Evolutionary conservation across 495 filamentous ascomycete species (phyloP).

Genomic region (Penicillium goetzii): DNA sequence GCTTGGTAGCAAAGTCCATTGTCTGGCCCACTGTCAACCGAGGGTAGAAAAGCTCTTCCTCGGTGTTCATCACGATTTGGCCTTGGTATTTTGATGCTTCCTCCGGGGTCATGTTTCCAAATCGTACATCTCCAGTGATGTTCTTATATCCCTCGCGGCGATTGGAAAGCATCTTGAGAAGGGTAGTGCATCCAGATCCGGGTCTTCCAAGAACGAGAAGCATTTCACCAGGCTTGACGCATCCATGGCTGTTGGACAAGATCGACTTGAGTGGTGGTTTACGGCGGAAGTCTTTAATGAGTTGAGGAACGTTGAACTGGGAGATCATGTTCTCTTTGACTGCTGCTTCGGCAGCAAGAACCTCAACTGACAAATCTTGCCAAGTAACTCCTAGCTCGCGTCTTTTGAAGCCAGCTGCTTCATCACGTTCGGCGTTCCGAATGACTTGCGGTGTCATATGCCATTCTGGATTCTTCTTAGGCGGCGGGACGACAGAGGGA

Average conservation of each 20-base stretch:
- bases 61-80: conserved; percentile 70
- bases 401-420: conserved; percentile 46
- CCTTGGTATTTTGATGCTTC: conserved; percentile 64
- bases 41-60: conserved; percentile 75
- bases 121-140: conserved; percentile 58
- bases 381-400: conserved; percentile 60
- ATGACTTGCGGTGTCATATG: conserved; percentile 48
- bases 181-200: conserved; percentile 48
- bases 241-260: conserved; percentile 44
- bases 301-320: conserved; percentile 57
- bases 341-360: conserved; percentile 47
- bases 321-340: conserved; percentile 55
- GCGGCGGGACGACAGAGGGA: not conserved
- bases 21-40: conserved; percentile 71
- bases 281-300: conserved; percentile 38
- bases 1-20: conserved; percentile 62
- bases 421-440: conserved; percentile 42
- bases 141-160: conserved; percentile 58
- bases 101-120: conserved; percentile 57
- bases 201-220: conserved; percentile 49
- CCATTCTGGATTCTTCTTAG: conserved; percentile 41
- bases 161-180: conserved; percentile 69
- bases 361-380: conserved; percentile 48
- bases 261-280: conserved; percentile 42
- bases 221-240: conserved; percentile 58